Conservation (phyloP, 2,329 filamentous ascomycete genomes). For the Fusarium incarnatum region DNA sequence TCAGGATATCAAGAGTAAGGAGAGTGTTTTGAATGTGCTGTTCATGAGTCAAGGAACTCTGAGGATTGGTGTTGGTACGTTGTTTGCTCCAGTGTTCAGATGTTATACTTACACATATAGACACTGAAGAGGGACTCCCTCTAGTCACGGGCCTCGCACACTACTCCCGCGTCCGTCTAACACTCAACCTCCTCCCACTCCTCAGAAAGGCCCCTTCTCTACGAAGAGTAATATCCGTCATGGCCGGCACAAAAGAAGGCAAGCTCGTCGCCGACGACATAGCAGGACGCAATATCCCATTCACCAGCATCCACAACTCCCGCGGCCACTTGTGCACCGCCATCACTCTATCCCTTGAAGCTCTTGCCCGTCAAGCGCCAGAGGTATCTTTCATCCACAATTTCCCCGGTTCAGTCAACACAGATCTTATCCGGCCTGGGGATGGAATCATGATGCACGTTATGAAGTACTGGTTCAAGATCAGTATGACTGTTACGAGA, state of each 20-base stretch:
- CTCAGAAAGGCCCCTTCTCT: constrained; percentile 50
- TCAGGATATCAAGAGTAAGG: constrained; percentile 56
- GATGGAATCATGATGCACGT: constrained; percentile 35
- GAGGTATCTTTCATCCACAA: constrained; percentile 48
- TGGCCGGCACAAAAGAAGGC: constrained; percentile 41
- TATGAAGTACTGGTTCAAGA: constrained; percentile 30
- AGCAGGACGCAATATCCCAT: constrained; percentile 35
- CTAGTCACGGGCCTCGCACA: constrained; percentile 62
- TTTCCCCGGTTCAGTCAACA: constrained; percentile 48
- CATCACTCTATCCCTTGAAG: constrained; percentile 46
- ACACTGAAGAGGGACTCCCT: constrained; percentile 69
- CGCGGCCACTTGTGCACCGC: constrained; percentile 41
- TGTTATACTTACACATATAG: constrained; percentile 48
- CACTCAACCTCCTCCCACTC: constrained; percentile 67
- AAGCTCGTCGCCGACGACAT: constrained; percentile 42
- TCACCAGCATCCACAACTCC: constrained; percentile 19
- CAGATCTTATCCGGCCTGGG: constrained; percentile 39
- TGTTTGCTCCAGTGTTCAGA: neutral
- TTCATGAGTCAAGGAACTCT: constrained; percentile 57
- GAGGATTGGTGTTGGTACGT: constrained; percentile 39
- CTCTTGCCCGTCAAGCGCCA: constrained; percentile 35
- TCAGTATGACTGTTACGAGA: constrained; percentile 3
- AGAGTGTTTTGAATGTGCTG: constrained; percentile 59
- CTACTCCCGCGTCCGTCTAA: constrained; percentile 69
- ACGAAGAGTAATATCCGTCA: constrained; percentile 44